These are phyloP conservation scores for Fusarium sp. DNA, from an alignment of 2,329 filamentous ascomycete genomes.

Conservation along the genomic window DNA sequence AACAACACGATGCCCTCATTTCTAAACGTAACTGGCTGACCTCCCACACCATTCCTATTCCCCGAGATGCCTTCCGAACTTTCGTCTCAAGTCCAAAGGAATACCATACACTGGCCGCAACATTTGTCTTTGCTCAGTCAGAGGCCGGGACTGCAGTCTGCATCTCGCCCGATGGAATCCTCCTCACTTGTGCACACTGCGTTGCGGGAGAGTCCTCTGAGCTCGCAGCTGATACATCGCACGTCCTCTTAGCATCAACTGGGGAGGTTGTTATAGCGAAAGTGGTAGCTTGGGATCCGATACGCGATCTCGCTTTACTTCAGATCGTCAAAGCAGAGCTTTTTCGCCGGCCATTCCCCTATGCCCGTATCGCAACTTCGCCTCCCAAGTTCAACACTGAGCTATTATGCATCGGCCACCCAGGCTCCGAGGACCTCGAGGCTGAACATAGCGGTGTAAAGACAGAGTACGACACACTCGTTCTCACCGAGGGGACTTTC, in stretches of 20 bases:
- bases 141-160: constrained; percentile 63
- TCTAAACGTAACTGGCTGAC: constrained; percentile 32
- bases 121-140: constrained; percentile 59
- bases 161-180: constrained; percentile 53
- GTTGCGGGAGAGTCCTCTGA: constrained; percentile 54
- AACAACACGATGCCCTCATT: constrained; percentile 2
- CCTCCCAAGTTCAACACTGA: constrained; percentile 30
- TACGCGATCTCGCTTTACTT: constrained; percentile 58
- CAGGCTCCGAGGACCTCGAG: constrained; percentile 56
- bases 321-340: constrained; percentile 48
- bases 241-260: constrained; percentile 56
- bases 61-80: constrained; percentile 2
- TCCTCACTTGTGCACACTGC: constrained; percentile 63
- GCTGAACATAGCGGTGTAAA: constrained; percentile 43
- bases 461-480: constrained; percentile 58
- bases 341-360: constrained; percentile 32
- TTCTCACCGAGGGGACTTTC: constrained; percentile 55
- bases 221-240: constrained; percentile 36
- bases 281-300: constrained; percentile 53
- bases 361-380: constrained; percentile 15
- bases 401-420: constrained; percentile 49
- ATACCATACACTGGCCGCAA: constrained; percentile 33
- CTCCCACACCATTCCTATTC: constrained; percentile 28
- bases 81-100: not conserved
- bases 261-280: constrained; percentile 52